Evolutionary conservation across 2,329 filamentous ascomycete species (phyloP).

Genomic region (Aspergillus aculeatinus): DNA sequence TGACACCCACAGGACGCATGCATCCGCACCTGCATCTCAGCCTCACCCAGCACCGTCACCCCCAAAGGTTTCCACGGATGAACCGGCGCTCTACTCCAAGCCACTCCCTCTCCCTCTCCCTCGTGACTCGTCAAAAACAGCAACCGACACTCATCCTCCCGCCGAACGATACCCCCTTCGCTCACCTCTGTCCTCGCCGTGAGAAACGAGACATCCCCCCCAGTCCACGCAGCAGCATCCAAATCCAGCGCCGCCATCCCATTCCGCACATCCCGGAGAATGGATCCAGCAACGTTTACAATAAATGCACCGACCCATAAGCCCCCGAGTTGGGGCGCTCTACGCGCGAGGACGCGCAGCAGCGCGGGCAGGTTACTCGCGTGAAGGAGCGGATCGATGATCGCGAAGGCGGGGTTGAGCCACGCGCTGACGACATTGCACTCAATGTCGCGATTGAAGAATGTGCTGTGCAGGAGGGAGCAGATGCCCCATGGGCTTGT

Average conservation of each 20-base stretch:
- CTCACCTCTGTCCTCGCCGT: constrained; percentile 4
- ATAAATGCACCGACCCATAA: constrained; percentile 26
- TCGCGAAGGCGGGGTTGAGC: constrained; percentile 16
- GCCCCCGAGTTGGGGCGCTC: constrained; percentile 14
- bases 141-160: too few relatives aligned
- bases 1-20: too few relatives aligned
- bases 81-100: too few relatives aligned
- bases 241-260: neutral
- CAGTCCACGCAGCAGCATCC: too few relatives aligned
- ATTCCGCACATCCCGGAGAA: constrained; percentile 12
- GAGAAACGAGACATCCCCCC: too few relatives aligned
- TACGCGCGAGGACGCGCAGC: neutral
- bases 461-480: constrained; percentile 24
- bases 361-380: too few relatives aligned
- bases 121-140: too few relatives aligned
- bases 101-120: too few relatives aligned
- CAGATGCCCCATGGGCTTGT: constrained; percentile 23
- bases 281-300: constrained; percentile 8
- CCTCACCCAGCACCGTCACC: too few relatives aligned
- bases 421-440: constrained; percentile 27
- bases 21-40: too few relatives aligned
- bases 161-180: rapidly evolving
- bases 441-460: constrained; percentile 24
- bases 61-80: too few relatives aligned
- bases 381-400: too few relatives aligned